Evolutionary conservation across 495 filamentous ascomycete genomes (phyloP), one percentile per base, ranked within the genome.

Genomic region (Podospora bellae-mahoneyi): DNA sequence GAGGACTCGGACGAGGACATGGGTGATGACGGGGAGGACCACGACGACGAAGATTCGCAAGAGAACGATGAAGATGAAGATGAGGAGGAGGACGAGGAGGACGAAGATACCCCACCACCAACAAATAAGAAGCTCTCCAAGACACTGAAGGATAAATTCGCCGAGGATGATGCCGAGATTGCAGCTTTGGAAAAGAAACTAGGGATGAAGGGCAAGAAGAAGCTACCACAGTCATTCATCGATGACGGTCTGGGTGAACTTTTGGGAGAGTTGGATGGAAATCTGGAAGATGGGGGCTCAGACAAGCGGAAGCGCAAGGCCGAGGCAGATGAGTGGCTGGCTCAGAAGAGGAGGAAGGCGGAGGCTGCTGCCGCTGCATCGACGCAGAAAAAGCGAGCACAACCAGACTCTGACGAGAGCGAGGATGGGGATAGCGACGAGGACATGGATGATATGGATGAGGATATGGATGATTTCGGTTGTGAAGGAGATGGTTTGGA

Each of bases 191-290:
- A 99, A 79, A 92, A 89, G 80, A 96, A 91, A 73, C 83, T 99
- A 53, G 94, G 94, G 1, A 80, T 97, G 15, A 97, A 91, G 76
- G 86, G 86, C 20, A 91, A 90, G 64, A 94, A 90, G 68, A 88
- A 85, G 57, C 78, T 90, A 16, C 88, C 92, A 0, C 90, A 92
- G 72, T 84, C 87, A 0, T 93, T 91, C 67, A 82, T 85, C n/a
- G 92, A 97, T 7, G 94, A 97, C 75, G 96, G 94, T 0, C 78
- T 98, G 16, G 92, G 90, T 56, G 88, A 90, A 65, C 75, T 97
- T 27, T 77, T 97, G 60, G 90, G 87, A n/a, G 92, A 89, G 7
- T 66, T 96, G 39, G 85, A 82, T 60, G 80, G 79, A 23, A 79
- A 80, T 28, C 78, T 76, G 60, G 81, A 80, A 30, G 88, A 86